Evolutionary conservation across 1,139 yeast genomes (phyloP).

Genomic region (Suhomyces maxii): DNA sequence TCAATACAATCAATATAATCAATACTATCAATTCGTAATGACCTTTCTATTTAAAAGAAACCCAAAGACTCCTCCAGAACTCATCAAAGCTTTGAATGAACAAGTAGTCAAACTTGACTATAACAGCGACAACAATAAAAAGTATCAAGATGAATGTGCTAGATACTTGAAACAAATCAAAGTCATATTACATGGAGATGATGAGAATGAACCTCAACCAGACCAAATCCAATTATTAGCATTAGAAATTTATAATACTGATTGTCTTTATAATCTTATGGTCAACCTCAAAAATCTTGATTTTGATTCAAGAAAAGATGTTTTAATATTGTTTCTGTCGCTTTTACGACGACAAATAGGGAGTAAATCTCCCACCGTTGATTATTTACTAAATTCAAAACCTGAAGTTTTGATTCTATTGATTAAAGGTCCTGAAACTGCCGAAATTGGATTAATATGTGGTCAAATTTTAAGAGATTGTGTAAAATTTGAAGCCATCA

Average conservation of each 20-base stretch:
- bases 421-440: slow-evolving; percentile 62
- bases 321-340: slow-evolving; percentile 68
- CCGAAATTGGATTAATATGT: slow-evolving; percentile 70
- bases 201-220: slow-evolving; percentile 66
- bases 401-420: slow-evolving; percentile 66
- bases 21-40: slow-evolving; percentile 40
- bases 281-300: slow-evolving; percentile 63
- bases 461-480: slow-evolving; percentile 87
- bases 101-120: slow-evolving; percentile 65
- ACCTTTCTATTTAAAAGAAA: slow-evolving; percentile 87
- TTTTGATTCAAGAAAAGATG: slow-evolving; percentile 88
- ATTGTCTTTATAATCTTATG: slow-evolving; percentile 63
- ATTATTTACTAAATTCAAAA: slow-evolving; percentile 61
- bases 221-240: slow-evolving; percentile 75
- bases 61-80: slow-evolving; percentile 89
- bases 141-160: slow-evolving; percentile 74
- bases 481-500: slow-evolving; percentile 72
- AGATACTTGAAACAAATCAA: slow-evolving; percentile 68
- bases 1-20: too few species aligned
- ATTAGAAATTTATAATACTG: slow-evolving; percentile 74
- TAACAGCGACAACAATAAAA: slow-evolving; percentile 53
- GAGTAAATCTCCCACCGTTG: slow-evolving; percentile 81
- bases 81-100: slow-evolving; percentile 74
- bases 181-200: slow-evolving; percentile 72
- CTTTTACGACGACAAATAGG: slow-evolving; percentile 80